phyloP scores from a whole-genome alignment of 306 rosid genomes.

The Cicer cuneatum region DNA sequence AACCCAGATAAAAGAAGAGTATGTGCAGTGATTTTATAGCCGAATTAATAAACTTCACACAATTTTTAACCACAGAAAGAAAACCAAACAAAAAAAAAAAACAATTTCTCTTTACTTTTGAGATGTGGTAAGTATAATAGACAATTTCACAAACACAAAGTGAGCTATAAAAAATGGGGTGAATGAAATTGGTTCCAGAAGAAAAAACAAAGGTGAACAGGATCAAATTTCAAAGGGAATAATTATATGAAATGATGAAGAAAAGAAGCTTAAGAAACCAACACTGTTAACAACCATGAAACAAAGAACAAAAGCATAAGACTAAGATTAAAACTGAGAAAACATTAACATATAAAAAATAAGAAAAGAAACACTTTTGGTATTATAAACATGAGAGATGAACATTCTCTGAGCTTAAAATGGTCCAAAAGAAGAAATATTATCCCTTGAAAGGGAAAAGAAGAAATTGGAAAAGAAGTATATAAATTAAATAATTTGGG shows the following conservation, averaged over 20 bases:
- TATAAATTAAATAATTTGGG: constrained; percentile 17
- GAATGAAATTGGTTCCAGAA: constrained; percentile 28
- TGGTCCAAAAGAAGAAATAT: background rate
- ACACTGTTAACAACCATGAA: constrained; percentile 8
- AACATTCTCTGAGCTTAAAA: constrained; percentile 36
- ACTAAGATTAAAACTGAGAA: constrained; percentile 28
- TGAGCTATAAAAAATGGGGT: constrained; percentile 39
- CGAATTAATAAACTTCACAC: constrained; percentile 32
- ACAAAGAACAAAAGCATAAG: constrained; percentile 13
- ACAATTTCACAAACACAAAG: constrained; percentile 44
- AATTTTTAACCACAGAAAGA: constrained; percentile 35
- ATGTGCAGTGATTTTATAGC: constrained; percentile 8
- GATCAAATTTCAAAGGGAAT: constrained; percentile 44
- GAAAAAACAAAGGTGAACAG: constrained; percentile 31
- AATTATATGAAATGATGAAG: constrained; percentile 23
- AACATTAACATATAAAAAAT: background rate
- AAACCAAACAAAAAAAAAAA: constrained; percentile 3
- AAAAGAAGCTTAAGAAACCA: constrained; percentile 27
- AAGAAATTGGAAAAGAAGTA: constrained; percentile 41
- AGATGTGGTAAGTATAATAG: constrained; percentile 23
- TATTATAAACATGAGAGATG: background rate
- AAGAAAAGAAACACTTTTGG: constrained; percentile 21
- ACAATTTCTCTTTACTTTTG: constrained; percentile 21
- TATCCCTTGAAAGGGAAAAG: constrained; percentile 26
- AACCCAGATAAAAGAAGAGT: constrained; percentile 24